Evolutionary conservation across 345 rosid species (phyloP).

Genomic region (Euclidium syriacum): DNA sequence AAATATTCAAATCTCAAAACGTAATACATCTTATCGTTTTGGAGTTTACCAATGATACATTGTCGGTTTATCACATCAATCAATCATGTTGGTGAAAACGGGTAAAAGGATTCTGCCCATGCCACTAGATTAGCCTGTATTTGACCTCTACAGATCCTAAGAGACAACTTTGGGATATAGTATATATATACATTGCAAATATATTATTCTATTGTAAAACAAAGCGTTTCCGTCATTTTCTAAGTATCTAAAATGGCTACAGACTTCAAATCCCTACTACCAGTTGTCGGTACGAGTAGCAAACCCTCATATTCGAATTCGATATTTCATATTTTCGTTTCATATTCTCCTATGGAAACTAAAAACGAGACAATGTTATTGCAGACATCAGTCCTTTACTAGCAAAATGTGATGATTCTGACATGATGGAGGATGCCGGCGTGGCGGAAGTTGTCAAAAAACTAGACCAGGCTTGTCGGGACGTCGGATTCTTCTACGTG

Average conservation of each 20-base stretch:
- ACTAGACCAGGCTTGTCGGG: constrained; percentile 67
- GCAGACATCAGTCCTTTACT: constrained; percentile 55
- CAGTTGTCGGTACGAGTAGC: constrained; percentile 12
- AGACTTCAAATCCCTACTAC: constrained; percentile 3
- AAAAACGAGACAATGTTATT: background rate
- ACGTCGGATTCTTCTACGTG: constrained; percentile 84
- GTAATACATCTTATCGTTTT: background rate
- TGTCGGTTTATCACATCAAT: background rate
- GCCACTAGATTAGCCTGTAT: background rate
- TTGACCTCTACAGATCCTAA: background rate
- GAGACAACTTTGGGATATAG: background rate
- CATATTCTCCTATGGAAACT: no score
- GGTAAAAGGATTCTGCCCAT: background rate
- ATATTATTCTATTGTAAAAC: background rate
- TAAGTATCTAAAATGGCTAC: constrained; percentile 2
- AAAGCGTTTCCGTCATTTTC: background rate
- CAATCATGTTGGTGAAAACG: no score
- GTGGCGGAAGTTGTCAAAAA: constrained; percentile 52
- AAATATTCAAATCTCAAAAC: background rate
- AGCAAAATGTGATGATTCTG: constrained; percentile 50
- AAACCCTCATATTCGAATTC: background rate
- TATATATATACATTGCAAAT: background rate
- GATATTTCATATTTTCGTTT: background rate
- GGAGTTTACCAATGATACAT: background rate
- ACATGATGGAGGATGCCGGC: constrained; percentile 48